Conservation (phyloP, 192 early-diverging fungal species). For the Gaertneriomyces sp. region DNA sequence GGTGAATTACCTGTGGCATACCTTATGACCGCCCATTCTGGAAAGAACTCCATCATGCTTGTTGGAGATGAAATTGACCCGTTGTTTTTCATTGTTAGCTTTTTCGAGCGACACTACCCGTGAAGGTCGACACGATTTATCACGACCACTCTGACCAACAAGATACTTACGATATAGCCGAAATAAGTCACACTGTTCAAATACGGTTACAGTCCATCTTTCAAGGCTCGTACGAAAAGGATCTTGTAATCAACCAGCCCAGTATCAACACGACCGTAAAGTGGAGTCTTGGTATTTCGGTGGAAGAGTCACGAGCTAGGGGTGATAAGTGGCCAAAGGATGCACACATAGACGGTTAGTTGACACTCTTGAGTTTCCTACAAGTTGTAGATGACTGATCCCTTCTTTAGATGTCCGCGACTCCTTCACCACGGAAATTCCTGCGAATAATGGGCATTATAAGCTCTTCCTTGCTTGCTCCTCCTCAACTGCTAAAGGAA, state of each 20-base stretch:
- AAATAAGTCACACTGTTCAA: not conserved
- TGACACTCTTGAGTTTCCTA: not conserved
- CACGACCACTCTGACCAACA: not conserved
- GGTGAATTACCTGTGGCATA: not conserved
- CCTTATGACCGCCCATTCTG: not conserved
- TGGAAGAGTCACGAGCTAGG: not conserved
- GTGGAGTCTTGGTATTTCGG: not conserved
- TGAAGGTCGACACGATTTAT: constrained; percentile 9
- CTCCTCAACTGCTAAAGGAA: not conserved
- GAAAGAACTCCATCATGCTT: not conserved
- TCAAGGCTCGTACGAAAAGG: not conserved
- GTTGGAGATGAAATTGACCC: no score
- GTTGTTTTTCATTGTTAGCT: not conserved
- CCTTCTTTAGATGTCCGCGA: not conserved
- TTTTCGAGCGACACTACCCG: constrained; percentile 1
- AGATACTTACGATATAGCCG: not conserved
- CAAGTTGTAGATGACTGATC: not conserved
- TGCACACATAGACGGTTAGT: constrained; percentile 2
- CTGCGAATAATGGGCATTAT: constrained; percentile 32
- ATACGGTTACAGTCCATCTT: not conserved
- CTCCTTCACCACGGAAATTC: not conserved
- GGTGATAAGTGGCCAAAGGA: not conserved
- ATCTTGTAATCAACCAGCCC: not conserved
- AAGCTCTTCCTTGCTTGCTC: constrained; percentile 12
- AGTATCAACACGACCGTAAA: not conserved